These are phyloP conservation scores for Acer campestre DNA, from an alignment of 345 rosid species.

Conservation along the genomic window DNA sequence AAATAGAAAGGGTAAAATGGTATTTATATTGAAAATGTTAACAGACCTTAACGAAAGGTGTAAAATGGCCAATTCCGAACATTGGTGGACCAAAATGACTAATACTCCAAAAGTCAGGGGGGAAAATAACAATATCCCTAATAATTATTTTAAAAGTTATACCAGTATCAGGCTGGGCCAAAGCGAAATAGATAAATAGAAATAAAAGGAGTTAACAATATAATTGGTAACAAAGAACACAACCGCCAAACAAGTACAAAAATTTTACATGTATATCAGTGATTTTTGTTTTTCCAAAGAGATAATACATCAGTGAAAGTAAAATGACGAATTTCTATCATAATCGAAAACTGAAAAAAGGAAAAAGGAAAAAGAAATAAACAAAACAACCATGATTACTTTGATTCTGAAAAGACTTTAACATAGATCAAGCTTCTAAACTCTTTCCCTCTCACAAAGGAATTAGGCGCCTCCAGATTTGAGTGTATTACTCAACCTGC, in stretches of 20 bases:
- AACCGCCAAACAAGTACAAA: not conserved
- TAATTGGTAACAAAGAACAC: not conserved
- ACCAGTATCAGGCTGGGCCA: too few relatives aligned
- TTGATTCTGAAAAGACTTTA: not conserved
- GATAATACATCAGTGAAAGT: conserved; percentile 1
- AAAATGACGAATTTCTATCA: conserved; percentile 11
- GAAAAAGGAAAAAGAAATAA: not conserved
- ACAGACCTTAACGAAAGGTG: too few relatives aligned
- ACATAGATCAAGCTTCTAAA: conserved; percentile 20
- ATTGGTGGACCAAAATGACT: too few relatives aligned
- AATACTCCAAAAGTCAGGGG: too few relatives aligned
- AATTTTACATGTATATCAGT: conserved; percentile 15
- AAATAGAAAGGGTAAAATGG: too few relatives aligned
- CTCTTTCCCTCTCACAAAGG: not conserved
- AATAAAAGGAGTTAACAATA: too few relatives aligned
- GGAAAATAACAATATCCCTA: too few relatives aligned
- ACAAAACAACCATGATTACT: not conserved
- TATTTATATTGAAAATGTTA: too few relatives aligned
- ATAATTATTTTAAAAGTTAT: too few relatives aligned
- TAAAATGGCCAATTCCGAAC: too few relatives aligned
- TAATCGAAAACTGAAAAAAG: conserved; percentile 4
- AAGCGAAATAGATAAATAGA: too few relatives aligned
- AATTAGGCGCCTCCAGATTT: conserved; percentile 44
- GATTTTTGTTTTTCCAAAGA: not conserved
- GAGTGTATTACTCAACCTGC: conserved; percentile 69